These are phyloP conservation scores for Chaetomium sp. DNA, from an alignment of 2,329 filamentous ascomycete species.

Conservation along the genomic window DNA sequence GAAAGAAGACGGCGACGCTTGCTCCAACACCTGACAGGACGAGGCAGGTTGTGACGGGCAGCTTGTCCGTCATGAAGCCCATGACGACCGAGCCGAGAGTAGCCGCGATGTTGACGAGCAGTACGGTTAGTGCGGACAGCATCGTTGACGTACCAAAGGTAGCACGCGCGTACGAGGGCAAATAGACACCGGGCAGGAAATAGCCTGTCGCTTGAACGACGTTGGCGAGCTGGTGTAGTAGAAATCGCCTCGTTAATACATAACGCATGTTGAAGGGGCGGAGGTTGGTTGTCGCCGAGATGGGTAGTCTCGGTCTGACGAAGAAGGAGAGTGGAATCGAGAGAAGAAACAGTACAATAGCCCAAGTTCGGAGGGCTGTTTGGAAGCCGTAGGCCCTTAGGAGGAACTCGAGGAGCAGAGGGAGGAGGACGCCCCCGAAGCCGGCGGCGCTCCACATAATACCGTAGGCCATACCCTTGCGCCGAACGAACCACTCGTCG, in stretches of 20 bases:
- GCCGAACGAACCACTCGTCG: slow-evolving; percentile 64
- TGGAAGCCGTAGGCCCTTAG: slow-evolving; percentile 54
- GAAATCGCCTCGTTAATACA: slow-evolving; percentile 6
- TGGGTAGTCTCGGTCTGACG: slow-evolving; percentile 52
- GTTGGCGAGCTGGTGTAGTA: slow-evolving; percentile 15
- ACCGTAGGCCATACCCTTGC: slow-evolving; percentile 62
- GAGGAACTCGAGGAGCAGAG: slow-evolving; percentile 55
- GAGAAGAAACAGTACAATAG: slow-evolving; percentile 51
- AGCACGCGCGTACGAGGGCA: slow-evolving; percentile 53
- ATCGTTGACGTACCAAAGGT: slow-evolving; percentile 48
- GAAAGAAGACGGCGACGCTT: slow-evolving; percentile 56
- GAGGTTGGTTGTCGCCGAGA: background rate
- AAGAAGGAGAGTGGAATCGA: slow-evolving; percentile 59
- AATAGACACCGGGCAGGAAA: slow-evolving; percentile 17
- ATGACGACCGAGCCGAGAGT: slow-evolving; percentile 61
- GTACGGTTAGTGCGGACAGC: slow-evolving; percentile 58
- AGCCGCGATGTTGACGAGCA: slow-evolving; percentile 61
- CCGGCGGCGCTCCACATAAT: slow-evolving; percentile 62
- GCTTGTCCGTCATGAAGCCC: slow-evolving; percentile 58
- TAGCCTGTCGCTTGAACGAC: slow-evolving; percentile 16
- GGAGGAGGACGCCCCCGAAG: slow-evolving; percentile 52
- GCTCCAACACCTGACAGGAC: slow-evolving; percentile 59
- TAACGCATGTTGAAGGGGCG: background rate
- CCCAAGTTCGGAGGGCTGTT: slow-evolving; percentile 57
- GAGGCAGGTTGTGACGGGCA: slow-evolving; percentile 56